Evolutionary conservation across 2,329 filamentous ascomycete genomes (phyloP), one percentile per base, ranked within the genome.

Genomic region (Gremmenia infestans): DNA sequence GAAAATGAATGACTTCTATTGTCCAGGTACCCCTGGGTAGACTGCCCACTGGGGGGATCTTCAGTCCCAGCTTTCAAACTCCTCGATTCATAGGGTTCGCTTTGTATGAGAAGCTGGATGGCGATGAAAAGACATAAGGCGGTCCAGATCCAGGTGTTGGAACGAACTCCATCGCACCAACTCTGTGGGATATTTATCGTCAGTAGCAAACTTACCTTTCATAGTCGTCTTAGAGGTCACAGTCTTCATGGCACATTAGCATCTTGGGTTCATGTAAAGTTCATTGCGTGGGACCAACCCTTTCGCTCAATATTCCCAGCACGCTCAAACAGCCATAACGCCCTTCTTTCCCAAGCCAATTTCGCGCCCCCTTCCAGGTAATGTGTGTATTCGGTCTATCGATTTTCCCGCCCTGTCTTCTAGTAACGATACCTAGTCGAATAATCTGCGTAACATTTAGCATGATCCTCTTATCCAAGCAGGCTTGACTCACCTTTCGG

Each of bases 391-490:
- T 11, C 28, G 9, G 2, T 32, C 9, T 32, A 32, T 32, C 8
- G 9, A 32, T 11, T 8, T 11, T 11, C 3, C 28, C 9, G 8
- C 28, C 9, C 28, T 32, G 4, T 9, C 15, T 17, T 40, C 67
- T 68, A 89, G 69, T 89, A 88, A 56, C 85, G 76, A 67, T 88
- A 89, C 67, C 85, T 77, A 2, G 86, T 88, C 37, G 83, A 87
- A 67, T 87, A 87, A 69, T 80, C 63, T 63, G 52, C 36, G 49
- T 22, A 22, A 19, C 45, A n/a, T 25, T 63, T 43, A 64, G 60
- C 54, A 3, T 35, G 11, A 19, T n/a, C 14, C 2, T 6, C n/a
- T 17, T 5, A 7, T 48, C 47, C 2, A n/a, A 19, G 25, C 11
- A 28, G 32, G 15, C 12, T 45, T 22, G 19, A 37, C 50, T 19